Conservation (phyloP, 202 grass and related monocot species). For the Zizania palustris region DNA sequence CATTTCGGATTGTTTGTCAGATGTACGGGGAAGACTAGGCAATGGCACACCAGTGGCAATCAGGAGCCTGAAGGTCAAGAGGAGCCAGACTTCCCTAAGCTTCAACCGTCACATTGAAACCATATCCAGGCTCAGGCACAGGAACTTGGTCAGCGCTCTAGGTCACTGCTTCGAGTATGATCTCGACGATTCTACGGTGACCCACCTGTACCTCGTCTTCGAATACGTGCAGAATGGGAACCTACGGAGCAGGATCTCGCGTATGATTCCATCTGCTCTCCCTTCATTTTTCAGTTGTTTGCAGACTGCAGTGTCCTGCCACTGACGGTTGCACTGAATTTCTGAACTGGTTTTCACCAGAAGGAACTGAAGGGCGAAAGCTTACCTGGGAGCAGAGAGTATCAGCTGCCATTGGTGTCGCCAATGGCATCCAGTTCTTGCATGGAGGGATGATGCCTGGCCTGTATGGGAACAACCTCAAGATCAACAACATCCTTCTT, state of each 20-base stretch:
- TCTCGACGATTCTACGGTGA: constrained; percentile 73
- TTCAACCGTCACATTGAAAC: constrained; percentile 83
- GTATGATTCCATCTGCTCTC: constrained; percentile 34
- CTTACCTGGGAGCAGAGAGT: constrained; percentile 90
- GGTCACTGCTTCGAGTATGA: constrained; percentile 94
- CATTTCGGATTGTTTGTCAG: constrained; percentile 45
- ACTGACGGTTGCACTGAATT: constrained; percentile 17
- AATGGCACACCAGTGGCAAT: constrained; percentile 80
- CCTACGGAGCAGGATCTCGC: constrained; percentile 80
- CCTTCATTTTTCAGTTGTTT: constrained; percentile 23
- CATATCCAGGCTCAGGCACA: constrained; percentile 90
- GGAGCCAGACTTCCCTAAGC: constrained; percentile 61
- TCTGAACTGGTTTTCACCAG: constrained; percentile 44
- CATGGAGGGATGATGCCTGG: constrained; percentile 85
- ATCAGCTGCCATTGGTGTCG: constrained; percentile 69
- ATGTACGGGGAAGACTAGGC: constrained; percentile 78
- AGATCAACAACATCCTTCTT: constrained; percentile 75
- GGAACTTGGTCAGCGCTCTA: constrained; percentile 78
- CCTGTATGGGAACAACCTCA: constrained; percentile 75
- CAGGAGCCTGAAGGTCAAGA: constrained; percentile 87
- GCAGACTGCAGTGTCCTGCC: constrained; percentile 12
- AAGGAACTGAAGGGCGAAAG: constrained; percentile 66
- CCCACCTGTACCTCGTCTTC: constrained; percentile 78
- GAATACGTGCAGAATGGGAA: constrained; percentile 80
- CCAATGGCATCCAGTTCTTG: constrained; percentile 91